A percentile compares a stretch with the other conserved stretches of the same genome.
Conservation (phyloP, 2,329 filamentous ascomycete genomes). For the Fusarium nurragi region DNA sequence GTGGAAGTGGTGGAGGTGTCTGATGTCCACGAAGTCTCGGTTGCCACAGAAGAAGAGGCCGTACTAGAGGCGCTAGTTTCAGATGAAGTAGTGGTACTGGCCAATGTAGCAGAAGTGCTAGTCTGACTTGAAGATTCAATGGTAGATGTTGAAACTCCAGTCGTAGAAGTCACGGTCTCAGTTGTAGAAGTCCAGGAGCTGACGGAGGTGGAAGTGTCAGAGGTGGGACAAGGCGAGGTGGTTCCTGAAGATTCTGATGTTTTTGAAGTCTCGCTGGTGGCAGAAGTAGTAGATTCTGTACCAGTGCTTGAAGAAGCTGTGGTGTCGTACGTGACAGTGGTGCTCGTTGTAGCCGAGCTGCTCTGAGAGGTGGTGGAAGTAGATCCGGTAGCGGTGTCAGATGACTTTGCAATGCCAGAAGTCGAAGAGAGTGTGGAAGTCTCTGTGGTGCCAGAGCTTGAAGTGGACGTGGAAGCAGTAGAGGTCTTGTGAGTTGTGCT, state of each 20-base stretch:
- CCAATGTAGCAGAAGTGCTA: not conserved
- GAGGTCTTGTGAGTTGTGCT: not conserved
- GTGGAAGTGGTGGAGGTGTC: not conserved
- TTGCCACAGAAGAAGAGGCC: not conserved
- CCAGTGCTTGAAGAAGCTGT: constrained; percentile 7
- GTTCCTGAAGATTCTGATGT: not conserved
- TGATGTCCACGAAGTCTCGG: not conserved
- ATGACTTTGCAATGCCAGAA: not conserved
- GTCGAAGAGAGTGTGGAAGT: not conserved
- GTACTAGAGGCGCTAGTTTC: not conserved
- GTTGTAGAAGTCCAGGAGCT: not conserved
- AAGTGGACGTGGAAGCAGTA: not conserved
- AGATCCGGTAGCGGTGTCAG: not conserved
- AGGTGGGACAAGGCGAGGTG: not conserved
- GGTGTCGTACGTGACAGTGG: not conserved
- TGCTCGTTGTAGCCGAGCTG: constrained; percentile 15
- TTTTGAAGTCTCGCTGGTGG: not conserved
- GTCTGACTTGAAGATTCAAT: not conserved
- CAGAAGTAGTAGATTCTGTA: not conserved
- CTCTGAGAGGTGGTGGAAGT: not conserved
- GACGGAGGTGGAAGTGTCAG: not conserved
- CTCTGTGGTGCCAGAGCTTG: not conserved
- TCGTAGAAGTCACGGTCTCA: not conserved
- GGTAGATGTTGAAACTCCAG: not conserved
- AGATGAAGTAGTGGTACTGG: not conserved